Base-by-base conservation (phyloP, 169 alveolate species). In the Cryptosporidium canis region DNA sequence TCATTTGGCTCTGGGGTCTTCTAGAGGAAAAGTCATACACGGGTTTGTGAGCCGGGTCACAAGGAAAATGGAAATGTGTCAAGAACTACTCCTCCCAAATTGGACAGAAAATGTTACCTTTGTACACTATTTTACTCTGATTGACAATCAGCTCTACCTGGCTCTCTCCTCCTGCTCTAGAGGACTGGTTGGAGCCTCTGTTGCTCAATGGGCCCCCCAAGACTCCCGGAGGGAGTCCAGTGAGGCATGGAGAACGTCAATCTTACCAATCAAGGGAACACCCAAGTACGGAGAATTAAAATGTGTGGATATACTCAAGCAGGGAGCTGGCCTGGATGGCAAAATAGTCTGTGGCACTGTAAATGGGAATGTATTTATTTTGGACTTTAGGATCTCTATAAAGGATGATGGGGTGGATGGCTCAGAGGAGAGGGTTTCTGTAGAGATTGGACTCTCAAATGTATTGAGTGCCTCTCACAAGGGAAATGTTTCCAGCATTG, bases 271-370 rank as follows among this genome's bases (percentile, higher is more conserved):
- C 18, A 58, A 29, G 41, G 72, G 70, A 3, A 58, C 58, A 21
- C 58, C 77, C 3, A 77, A 77, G 58, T 77, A 77, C 45, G 87
- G 87, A 4, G 87, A 77, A 77, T 21, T 77, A n/a, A 77, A 77
- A 58, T 77, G 87, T 44, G 33, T 77, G 33, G 87, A 77, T 58
- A 41, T 61, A 24, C 2, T 71, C 0, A 27, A 39, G 0, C 27
- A 45, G 41, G n/a, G 14, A 21, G 29, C 41, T 47, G 14, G 6
- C 21, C 5, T 43, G 6, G 45, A 70, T 44, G 84, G 70, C 39
- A 77, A 21, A 61, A 58, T 77, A 56, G 64, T 61, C 6, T 77
- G 70, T 58, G 87, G 87, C 5, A 77, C 87, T 12, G 87, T 77
- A 39, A 55, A 21, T 41, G 87, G 87, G 33, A 55, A 77, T 0